Conservation (phyloP, 176 grass and related monocot species). For the Typha latifolia region DNA sequence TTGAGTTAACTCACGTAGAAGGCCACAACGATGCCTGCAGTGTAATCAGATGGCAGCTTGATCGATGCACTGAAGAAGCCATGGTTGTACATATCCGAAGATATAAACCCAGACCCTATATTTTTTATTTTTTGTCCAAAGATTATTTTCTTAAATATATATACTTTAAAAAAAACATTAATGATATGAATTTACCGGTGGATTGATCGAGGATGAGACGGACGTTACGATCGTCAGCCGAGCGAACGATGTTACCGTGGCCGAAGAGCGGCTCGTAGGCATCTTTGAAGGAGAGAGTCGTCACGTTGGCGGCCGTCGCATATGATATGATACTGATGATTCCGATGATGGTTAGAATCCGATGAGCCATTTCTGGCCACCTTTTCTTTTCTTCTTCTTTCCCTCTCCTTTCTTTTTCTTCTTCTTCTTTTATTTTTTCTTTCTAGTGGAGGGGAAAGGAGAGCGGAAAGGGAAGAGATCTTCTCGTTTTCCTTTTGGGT, state of each 20-base stretch:
- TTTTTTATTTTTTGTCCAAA: too few relatives aligned
- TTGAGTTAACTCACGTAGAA: slow-evolving; percentile 53
- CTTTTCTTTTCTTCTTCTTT: background rate
- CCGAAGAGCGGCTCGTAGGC: slow-evolving; percentile 63
- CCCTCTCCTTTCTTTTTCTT: background rate
- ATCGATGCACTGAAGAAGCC: slow-evolving; percentile 89
- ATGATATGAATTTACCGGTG: slow-evolving; percentile 24
- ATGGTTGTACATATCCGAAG: slow-evolving; percentile 63
- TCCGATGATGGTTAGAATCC: background rate
- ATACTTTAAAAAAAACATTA: background rate
- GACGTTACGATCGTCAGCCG: slow-evolving; percentile 49
- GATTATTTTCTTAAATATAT: background rate
- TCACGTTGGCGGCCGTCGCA: slow-evolving; percentile 31
- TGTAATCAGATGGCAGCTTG: slow-evolving; percentile 88
- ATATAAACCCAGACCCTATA: slow-evolving; percentile 92
- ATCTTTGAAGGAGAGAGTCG: slow-evolving; percentile 42
- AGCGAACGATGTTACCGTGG: slow-evolving; percentile 48
- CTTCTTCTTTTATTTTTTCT: too few relatives aligned
- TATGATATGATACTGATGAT: background rate
- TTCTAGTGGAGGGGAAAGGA: background rate
- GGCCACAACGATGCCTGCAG: slow-evolving; percentile 80
- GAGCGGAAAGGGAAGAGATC: background rate
- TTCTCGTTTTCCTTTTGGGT: background rate
- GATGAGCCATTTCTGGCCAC: background rate
- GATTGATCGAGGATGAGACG: slow-evolving; percentile 71